These are phyloP conservation scores for Calamus simplicifolius DNA, from an alignment of 176 grass and related monocot genomes.

Conservation along the genomic window DNA sequence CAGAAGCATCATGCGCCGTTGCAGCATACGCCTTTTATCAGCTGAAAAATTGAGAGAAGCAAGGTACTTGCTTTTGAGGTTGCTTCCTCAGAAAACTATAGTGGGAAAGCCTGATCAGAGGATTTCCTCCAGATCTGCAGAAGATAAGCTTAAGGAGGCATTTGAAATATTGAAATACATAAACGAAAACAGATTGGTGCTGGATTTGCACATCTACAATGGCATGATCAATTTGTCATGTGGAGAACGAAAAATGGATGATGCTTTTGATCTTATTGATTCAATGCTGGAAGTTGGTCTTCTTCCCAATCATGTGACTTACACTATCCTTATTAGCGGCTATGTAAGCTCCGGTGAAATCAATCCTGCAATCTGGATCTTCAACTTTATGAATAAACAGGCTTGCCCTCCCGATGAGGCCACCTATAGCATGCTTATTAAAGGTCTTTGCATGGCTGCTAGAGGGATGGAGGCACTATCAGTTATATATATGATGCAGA, in stretches of 20 bases:
- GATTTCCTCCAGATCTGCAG: neutral
- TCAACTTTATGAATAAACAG: conserved; percentile 19
- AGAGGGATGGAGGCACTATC: conserved; percentile 22
- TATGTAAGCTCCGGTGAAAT: conserved; percentile 23
- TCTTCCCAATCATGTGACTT: conserved; percentile 31
- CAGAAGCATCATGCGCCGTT: conserved; percentile 12
- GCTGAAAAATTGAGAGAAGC: conserved; percentile 14
- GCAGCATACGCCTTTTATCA: conserved; percentile 11
- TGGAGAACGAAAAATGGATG: conserved; percentile 23
- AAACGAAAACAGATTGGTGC: conserved; percentile 18
- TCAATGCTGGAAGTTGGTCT: conserved; percentile 25
- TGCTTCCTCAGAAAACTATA: conserved; percentile 17
- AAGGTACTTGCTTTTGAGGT: conserved; percentile 26
- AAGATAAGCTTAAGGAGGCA: conserved; percentile 7
- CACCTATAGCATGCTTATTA: conserved; percentile 22
- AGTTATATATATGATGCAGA: conserved; percentile 32
- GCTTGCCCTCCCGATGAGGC: conserved; percentile 9
- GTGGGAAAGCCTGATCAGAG: neutral
- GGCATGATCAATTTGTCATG: conserved; percentile 32
- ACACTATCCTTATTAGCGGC: conserved; percentile 23
- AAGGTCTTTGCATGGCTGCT: conserved; percentile 10
- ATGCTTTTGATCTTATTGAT: conserved; percentile 26
- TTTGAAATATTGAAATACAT: conserved; percentile 13
- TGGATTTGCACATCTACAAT: conserved; percentile 30
- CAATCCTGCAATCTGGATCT: conserved; percentile 21